A percentile compares a stretch with the other conserved stretches of the same genome.
Conservation (phyloP, 495 filamentous ascomycete genomes). For the Xylaria telfairii region DNA sequence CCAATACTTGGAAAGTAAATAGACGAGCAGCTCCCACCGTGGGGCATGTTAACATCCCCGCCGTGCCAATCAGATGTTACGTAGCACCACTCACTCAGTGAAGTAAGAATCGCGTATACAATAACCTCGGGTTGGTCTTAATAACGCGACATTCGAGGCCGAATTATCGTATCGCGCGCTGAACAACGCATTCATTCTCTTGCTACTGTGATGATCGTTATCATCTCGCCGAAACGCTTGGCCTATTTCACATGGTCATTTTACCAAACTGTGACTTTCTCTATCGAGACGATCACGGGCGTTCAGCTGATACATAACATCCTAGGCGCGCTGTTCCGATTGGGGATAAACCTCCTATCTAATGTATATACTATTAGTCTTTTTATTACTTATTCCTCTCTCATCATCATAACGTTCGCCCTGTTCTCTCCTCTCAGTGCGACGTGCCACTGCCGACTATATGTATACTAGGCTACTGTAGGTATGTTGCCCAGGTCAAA, state of each 20-base stretch:
- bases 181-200: conserved; percentile 3
- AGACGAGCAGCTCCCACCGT: neutral
- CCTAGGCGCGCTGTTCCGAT: neutral
- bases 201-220: neutral
- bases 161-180: neutral
- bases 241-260: conserved; percentile 8
- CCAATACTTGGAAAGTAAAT: too few species aligned
- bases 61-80: conserved; percentile 4
- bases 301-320: neutral
- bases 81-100: neutral
- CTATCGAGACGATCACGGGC: neutral
- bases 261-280: neutral
- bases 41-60: neutral
- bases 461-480: neutral
- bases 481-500: neutral
- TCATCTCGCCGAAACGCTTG: neutral
- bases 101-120: neutral
- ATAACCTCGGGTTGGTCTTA: too few species aligned
- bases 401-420: neutral
- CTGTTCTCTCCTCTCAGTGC: neutral
- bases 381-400: neutral
- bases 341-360: conserved; percentile 3
- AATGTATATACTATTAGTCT: neutral
- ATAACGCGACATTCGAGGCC: neutral
- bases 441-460: conserved; percentile 19